phyloP scores from a whole-genome alignment of 208 protist species.

The Crithidia sp. region DNA sequence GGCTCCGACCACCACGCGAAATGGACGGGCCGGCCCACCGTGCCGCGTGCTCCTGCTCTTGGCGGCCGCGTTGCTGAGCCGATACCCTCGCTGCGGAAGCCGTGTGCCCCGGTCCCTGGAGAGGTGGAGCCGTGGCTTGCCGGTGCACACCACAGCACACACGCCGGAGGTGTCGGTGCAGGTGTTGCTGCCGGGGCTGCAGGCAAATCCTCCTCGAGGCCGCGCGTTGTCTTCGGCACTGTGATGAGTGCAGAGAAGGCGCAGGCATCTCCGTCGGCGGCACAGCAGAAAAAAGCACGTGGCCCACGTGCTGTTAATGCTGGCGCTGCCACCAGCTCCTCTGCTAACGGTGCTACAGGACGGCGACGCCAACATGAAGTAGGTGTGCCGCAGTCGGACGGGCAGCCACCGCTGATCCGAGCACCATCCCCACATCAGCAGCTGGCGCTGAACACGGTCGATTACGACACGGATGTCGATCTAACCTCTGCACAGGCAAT shows the following conservation, averaged over 20 bases:
- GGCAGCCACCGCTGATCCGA: not conserved
- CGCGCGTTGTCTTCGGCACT: constrained; percentile 17
- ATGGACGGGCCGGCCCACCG: constrained; percentile 48
- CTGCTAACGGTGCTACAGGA: too few relatives aligned
- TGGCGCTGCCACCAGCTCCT: too few relatives aligned
- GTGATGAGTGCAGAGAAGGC: constrained; percentile 3
- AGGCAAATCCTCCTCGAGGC: constrained; percentile 4
- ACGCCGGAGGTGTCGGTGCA: too few relatives aligned
- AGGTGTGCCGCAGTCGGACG: not conserved
- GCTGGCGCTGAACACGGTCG: not conserved
- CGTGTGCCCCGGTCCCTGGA: constrained; percentile 20
- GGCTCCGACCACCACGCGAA: constrained; percentile 22
- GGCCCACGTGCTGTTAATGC: too few relatives aligned
- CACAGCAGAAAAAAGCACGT: not conserved
- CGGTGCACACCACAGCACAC: constrained; percentile 2
- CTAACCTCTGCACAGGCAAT: not conserved
- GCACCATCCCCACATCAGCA: not conserved
- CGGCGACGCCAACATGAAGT: not conserved
- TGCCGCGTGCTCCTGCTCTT: constrained; percentile 46
- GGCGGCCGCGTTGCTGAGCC: constrained; percentile 33
- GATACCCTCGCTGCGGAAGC: constrained; percentile 63
- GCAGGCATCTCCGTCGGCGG: not conserved
- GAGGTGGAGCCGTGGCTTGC: constrained; percentile 15
- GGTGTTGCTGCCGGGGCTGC: not conserved
- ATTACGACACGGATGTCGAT: not conserved